Percentiles rank a stretch among this genome's conserved stretches.
phyloP scores from a whole-genome alignment of 2,329 filamentous ascomycete species.

The Conoideocrella luteorostrata region DNA sequence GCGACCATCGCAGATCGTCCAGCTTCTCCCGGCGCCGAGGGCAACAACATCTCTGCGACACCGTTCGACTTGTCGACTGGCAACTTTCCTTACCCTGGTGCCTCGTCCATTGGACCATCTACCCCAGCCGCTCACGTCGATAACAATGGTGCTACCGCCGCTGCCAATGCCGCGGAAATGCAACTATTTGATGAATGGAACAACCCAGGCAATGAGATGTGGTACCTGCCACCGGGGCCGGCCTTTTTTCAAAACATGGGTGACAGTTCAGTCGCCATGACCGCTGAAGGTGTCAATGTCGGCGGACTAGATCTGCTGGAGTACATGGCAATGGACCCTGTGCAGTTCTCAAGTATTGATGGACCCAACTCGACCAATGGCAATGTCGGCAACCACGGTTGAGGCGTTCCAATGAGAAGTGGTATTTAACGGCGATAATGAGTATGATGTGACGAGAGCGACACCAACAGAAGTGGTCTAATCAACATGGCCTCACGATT shows the following conservation, averaged over 20 bases:
- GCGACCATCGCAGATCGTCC: conserved; percentile 26
- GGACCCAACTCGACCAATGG: conserved; percentile 15
- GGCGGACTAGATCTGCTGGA: conserved; percentile 61
- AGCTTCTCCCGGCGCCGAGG: conserved; percentile 24
- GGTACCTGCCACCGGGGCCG: conserved; percentile 58
- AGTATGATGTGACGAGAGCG: neutral
- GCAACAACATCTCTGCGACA: conserved; percentile 54
- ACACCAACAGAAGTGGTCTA: no score
- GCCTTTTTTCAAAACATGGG: conserved; percentile 61
- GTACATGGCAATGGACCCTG: conserved; percentile 57
- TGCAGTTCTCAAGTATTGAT: conserved; percentile 32
- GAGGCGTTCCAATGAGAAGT: no score
- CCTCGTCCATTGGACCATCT: conserved; percentile 42
- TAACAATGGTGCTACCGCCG: conserved; percentile 13
- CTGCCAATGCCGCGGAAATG: conserved; percentile 27
- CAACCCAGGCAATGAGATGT: conserved; percentile 53
- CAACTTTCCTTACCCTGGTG: conserved; percentile 48
- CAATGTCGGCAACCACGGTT: neutral
- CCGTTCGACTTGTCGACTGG: conserved; percentile 53
- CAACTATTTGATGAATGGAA: conserved; percentile 50
- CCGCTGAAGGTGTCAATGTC: conserved; percentile 60
- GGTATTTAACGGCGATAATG: neutral
- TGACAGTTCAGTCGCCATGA: conserved; percentile 57
- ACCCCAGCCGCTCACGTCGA: conserved; percentile 40
- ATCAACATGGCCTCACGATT: no score